Conservation (phyloP, 2,329 filamentous ascomycete species). For the Colletotrichum plurivorum region DNA sequence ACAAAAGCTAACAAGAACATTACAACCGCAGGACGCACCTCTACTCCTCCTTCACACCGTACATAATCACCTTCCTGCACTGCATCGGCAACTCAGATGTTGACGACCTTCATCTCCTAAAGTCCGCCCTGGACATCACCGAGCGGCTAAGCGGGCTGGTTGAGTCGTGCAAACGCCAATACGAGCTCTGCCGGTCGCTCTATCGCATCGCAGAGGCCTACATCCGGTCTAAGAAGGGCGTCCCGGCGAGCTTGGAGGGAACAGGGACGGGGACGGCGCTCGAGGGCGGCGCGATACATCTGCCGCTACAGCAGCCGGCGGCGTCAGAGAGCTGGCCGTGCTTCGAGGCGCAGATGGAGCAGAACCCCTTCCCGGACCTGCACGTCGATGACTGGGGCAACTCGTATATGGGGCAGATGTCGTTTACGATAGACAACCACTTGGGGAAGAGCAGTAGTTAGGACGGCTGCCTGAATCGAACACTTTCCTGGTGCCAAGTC, state of each 20-base stretch:
- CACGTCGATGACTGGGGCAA: conserved; percentile 23
- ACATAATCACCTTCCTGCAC: conserved; percentile 43
- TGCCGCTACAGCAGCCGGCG: conserved; percentile 10
- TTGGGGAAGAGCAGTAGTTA: conserved; percentile 4
- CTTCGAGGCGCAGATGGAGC: conserved; percentile 12
- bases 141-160: conserved; percentile 19
- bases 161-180: conserved; percentile 24
- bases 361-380: background rate
- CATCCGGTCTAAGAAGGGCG: conserved; percentile 23
- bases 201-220: conserved; percentile 34
- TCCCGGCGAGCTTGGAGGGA: background rate
- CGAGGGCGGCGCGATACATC: conserved; percentile 1
- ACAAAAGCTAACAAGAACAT: background rate
- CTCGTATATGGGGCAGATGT: conserved; percentile 24
- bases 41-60: conserved; percentile 44
- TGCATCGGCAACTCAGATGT: conserved; percentile 37
- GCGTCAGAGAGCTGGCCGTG: conserved; percentile 2
- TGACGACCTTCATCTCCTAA: conserved; percentile 31
- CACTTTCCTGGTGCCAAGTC: background rate
- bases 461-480: background rate
- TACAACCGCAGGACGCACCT: conserved; percentile 39
- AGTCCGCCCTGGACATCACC: conserved; percentile 20
- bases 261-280: background rate
- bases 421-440: conserved; percentile 28
- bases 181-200: conserved; percentile 22